Conservation (phyloP, 1,284 basidiomycete species). For the Melanopsichium pennsylvanicum region DNA sequence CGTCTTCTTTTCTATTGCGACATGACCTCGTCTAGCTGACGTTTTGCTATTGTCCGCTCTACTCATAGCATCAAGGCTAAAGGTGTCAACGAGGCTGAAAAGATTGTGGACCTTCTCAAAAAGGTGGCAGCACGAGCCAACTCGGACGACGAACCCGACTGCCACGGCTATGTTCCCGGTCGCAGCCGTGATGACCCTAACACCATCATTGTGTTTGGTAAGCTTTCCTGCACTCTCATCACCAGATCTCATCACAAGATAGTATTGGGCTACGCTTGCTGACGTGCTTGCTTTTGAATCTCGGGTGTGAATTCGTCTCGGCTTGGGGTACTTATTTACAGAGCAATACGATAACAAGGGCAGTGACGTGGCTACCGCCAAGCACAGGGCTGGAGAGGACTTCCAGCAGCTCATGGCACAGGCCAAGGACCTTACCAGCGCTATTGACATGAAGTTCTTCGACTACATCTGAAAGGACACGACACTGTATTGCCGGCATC, state of each 20-base stretch:
- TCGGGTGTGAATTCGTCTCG: too few relatives aligned
- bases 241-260: too few relatives aligned
- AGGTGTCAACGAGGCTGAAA: conserved; percentile 34
- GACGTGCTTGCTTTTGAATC: too few relatives aligned
- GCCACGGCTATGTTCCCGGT: conserved; percentile 29
- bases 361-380: conserved; percentile 20
- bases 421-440: conserved; percentile 33
- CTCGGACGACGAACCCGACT: conserved; percentile 47
- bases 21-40: background rate
- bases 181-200: conserved; percentile 41
- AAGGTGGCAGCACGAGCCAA: conserved; percentile 37
- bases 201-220: conserved; percentile 43
- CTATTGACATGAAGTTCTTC: conserved; percentile 43
- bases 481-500: too few relatives aligned
- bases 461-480: conserved; percentile 28
- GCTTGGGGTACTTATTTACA: background rate
- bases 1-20: background rate
- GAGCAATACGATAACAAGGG: conserved; percentile 51
- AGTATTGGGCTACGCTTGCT: too few relatives aligned
- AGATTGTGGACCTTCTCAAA: conserved; percentile 34
- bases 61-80: conserved; percentile 36
- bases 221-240: conserved; percentile 3
- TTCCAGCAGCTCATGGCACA: conserved; percentile 42
- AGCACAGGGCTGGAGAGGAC: conserved; percentile 30
- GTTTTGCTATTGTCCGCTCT: background rate